Evolutionary conservation across 148 eudicot genomes (phyloP), one percentile per base, ranked within the genome.

Genomic region (Persicaria tinctoria): DNA sequence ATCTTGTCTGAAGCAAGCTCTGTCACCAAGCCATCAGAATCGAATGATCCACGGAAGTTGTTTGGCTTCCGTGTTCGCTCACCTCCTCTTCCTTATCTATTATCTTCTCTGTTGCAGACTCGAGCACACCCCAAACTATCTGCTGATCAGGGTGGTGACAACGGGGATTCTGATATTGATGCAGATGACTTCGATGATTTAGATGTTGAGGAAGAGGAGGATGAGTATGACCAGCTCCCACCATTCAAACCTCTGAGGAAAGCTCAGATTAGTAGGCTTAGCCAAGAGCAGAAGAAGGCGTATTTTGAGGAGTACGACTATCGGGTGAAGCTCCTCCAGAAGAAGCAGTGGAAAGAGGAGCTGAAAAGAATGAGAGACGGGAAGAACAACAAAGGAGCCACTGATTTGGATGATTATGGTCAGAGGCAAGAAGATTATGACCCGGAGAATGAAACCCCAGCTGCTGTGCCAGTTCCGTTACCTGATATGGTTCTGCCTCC

Each of bases 401-500:
- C 64, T 71, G 81, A 72, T 51, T 51, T 73, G 47, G 57, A 20
- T 55, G 89, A 83, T 18, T 80, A 75, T 68, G 86, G 81, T 69
- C 77, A 77, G 55, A 69, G 46, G 47, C 91, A 84, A 62, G 97
- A 88, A 56, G 98, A 92, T 48, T 82, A 74, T 46, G 96, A 94
- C 54, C 85, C 56, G 75, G 92, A 80, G 57, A 83, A 83, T 68
- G 86, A 77, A 13, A 72, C 91, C 23, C 88, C 99, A 6, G 92
- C 97, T 57, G 89, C 93, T 5, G 90, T 92, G 20, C 87, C 97
- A 10, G 97, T 93, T 75, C 97, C 99, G 18, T 78, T 92, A 75
- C 99, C 99, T 2, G 99, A 95, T 84, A 95, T 92, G 99, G 87
- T 84, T 12, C 84, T 95, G 12, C 99, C 99, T 7, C 94, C 91